These are phyloP conservation scores for Boletus tomentosulus DNA, from an alignment of 768 basidiomycete genomes.

Conservation along the genomic window DNA sequence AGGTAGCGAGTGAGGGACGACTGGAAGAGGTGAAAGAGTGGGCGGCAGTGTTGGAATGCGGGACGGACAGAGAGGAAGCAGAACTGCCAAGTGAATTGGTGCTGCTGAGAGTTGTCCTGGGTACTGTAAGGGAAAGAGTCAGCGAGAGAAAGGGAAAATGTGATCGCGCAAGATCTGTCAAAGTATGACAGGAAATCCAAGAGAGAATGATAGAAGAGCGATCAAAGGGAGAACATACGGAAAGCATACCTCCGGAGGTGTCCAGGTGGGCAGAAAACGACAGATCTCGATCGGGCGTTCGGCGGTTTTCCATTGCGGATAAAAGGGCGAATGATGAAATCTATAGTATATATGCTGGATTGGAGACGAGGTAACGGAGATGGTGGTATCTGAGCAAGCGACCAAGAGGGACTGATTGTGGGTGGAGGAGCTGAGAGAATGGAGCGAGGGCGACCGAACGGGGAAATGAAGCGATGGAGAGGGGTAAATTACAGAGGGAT, in stretches of 20 bases:
- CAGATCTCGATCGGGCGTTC: conserved; percentile 15
- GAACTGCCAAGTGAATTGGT: conserved; percentile 1
- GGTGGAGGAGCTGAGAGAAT: not conserved
- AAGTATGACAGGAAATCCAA: conserved; percentile 5
- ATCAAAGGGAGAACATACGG: conserved; percentile 10
- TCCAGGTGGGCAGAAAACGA: conserved; percentile 6
- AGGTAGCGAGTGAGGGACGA: not conserved
- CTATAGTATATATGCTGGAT: conserved; percentile 1
- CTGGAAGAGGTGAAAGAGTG: not conserved
- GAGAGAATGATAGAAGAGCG: conserved; percentile 7
- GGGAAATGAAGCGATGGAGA: conserved; percentile 3
- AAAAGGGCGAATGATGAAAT: not conserved
- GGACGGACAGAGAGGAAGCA: not conserved
- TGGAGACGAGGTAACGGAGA: too few species aligned
- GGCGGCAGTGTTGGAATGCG: not conserved
- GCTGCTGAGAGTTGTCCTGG: conserved; percentile 1
- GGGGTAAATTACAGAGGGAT: conserved; percentile 2
- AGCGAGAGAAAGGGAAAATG: conserved; percentile 1
- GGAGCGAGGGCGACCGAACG: not conserved
- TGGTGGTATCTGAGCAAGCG: conserved; percentile 1
- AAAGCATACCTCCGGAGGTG: conserved; percentile 26
- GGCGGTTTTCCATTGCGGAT: conserved; percentile 26
- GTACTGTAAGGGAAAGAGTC: conserved; percentile 5
- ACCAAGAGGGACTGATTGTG: not conserved
- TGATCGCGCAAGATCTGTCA: conserved; percentile 17